Percentiles rank a stretch among this genome's conserved stretches.
Conservation (phyloP, 345 rosid species). For the Eutrema japonicum region DNA sequence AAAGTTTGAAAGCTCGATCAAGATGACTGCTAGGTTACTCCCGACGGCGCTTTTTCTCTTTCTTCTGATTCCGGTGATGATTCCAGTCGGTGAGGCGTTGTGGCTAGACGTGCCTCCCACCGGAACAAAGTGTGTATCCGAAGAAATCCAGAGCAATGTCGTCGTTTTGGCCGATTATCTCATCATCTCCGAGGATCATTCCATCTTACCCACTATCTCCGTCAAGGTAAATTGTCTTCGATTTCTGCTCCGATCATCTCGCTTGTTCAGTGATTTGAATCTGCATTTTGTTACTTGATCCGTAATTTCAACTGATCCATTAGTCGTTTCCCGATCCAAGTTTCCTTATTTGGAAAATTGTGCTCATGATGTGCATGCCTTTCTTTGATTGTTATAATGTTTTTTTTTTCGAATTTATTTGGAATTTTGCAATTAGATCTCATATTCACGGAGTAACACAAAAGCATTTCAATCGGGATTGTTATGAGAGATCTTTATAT, state of each 20-base stretch:
- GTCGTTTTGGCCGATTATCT: slow-evolving; percentile 80
- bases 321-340: neutral
- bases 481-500: neutral
- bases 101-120: slow-evolving; percentile 79
- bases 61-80: neutral
- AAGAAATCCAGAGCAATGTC: slow-evolving; percentile 84
- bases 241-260: slow-evolving; percentile 1
- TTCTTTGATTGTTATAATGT: slow-evolving; percentile 11
- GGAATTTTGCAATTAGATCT: neutral
- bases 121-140: slow-evolving; percentile 94
- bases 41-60: neutral
- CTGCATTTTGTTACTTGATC: slow-evolving; percentile 32
- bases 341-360: slow-evolving; percentile 8
- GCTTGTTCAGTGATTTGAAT: slow-evolving; percentile 23
- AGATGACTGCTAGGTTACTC: slow-evolving; percentile 19
- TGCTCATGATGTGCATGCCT: slow-evolving; percentile 1
- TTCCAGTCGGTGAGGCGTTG: slow-evolving; percentile 52
- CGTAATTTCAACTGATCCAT: slow-evolving; percentile 3
- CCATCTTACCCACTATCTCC: slow-evolving; percentile 52
- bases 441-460: neutral
- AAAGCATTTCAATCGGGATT: neutral
- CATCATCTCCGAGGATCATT: slow-evolving; percentile 65
- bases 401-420: neutral
- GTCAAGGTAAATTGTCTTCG: slow-evolving; percentile 51
- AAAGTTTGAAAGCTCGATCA: slow-evolving; percentile 25